Evolutionary conservation across 257 asterid genomes (phyloP), one percentile per base, ranked within the genome.

Genomic region (Fraxinus cuspidata): DNA sequence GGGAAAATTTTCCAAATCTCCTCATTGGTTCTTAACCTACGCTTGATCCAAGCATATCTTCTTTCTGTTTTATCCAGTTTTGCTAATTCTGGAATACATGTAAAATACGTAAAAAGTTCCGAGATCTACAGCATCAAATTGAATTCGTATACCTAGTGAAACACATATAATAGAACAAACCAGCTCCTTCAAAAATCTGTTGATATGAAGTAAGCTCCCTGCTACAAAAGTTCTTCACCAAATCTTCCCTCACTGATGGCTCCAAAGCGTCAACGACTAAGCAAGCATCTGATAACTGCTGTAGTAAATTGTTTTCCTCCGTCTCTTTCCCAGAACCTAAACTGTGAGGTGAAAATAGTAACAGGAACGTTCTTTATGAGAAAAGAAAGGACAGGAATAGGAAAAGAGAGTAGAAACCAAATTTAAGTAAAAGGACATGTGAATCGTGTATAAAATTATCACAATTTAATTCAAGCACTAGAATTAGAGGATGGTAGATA

Each of bases 161-260:
- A 71, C 34, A 60, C 51, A 66, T 67, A 32, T 9, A 42, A 65
- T 9, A 47, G 29, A 77, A 87, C 92, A 77, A 71, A 90, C 98
- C 98, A 19, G 99, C 97, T 83, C 99, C 99, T 88, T 94, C 99
- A 89, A 94, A 94, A 84, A 94, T 94, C 87, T 94, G 99, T 68
- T 91, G 97, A 82, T 92, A 94, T 42, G 97, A 92, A 81, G 96
- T 94, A 83, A 94, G 97, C 84, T 94, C 99, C 85, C 97, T 84
- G 85, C 85, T 92, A 86, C 97, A 94, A 81, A 94, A 92, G 64
- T 75, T 89, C 89, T 94, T 94, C 16, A 94, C 97, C 77, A 94
- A 83, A 78, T 94, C 99, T 85, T 94, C 99, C 84, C 99, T 90
- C 53, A 94, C 99, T 71, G 99, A 94, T 85, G 99, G 97, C 87